A percentile compares a stretch with the other conserved stretches of the same genome.
Conservation (phyloP, 176 grass and related monocot species). For the Ananas comosus region DNA sequence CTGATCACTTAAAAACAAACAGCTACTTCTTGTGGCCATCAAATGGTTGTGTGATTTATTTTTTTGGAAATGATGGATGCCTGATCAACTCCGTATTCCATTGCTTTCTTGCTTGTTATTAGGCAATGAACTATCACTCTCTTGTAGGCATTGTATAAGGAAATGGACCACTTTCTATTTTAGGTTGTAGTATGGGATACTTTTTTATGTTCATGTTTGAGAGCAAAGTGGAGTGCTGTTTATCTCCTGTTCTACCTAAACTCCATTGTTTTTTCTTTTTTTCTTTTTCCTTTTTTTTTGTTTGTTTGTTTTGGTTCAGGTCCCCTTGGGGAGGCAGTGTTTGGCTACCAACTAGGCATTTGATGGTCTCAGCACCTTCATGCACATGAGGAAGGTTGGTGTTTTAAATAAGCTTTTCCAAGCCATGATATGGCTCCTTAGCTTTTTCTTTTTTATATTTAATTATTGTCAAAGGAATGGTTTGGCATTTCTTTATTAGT, state of each 20-base stretch:
- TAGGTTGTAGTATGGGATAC: constrained; percentile 13
- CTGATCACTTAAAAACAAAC: constrained; percentile 37
- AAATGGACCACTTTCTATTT: constrained; percentile 53
- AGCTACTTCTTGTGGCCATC: constrained; percentile 33
- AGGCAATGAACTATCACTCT: constrained; percentile 19
- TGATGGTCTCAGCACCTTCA: neutral
- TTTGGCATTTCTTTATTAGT: too few species aligned
- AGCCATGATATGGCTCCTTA: neutral
- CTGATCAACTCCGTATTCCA: constrained; percentile 28
- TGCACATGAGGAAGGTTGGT: neutral
- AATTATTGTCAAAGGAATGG: too few species aligned
- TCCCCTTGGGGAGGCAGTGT: neutral
- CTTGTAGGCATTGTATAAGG: constrained; percentile 50
- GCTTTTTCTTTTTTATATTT: neutral
- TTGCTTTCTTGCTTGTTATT: constrained; percentile 35
- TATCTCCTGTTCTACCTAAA: neutral
- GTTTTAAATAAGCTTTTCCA: neutral
- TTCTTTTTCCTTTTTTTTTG: too few species aligned
- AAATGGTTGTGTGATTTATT: constrained; percentile 13
- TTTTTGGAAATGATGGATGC: constrained; percentile 32
- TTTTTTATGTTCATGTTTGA: neutral
- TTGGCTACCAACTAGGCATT: neutral
- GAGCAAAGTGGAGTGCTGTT: neutral
- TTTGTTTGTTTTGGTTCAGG: neutral
- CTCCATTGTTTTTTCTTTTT: neutral